Evolutionary conservation across 495 filamentous ascomycete species (phyloP).

Genomic region (Podospora comata): DNA sequence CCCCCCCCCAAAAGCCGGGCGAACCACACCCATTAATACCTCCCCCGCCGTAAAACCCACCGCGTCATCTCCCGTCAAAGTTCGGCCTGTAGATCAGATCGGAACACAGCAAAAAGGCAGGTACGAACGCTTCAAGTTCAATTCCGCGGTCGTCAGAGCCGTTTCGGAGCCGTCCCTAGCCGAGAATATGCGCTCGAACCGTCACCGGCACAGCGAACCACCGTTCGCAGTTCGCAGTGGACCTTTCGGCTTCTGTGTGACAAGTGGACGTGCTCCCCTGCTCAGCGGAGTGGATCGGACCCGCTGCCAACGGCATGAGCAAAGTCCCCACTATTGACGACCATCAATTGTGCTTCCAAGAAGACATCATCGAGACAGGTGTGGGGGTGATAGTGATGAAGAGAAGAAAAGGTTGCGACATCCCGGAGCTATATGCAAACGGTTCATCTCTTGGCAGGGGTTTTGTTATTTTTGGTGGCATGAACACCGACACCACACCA

Average conservation of each 20-base stretch:
- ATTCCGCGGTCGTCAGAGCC: slow-evolving; percentile 18
- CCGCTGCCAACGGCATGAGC: not conserved
- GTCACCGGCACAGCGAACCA: no score
- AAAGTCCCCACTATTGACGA: not conserved
- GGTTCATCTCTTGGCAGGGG: not conserved
- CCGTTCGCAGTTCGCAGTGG: not conserved
- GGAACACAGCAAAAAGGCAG: not conserved
- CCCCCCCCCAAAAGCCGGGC: not conserved
- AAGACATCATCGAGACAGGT: not conserved
- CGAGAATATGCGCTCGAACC: slow-evolving; percentile 5
- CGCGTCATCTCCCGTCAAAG: slow-evolving; percentile 5
- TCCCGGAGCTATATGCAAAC: not conserved
- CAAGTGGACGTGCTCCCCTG: no score
- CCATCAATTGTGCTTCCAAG: not conserved
- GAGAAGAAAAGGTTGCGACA: not conserved
- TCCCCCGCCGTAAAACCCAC: not conserved
- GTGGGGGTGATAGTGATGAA: not conserved
- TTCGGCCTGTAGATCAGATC: not conserved
- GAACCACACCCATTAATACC: not conserved
- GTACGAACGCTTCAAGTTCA: not conserved
- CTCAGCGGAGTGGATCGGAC: not conserved
- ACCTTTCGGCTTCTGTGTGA: not conserved
- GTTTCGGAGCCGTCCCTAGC: not conserved
- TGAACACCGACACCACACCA: not conserved
- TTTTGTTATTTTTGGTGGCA: not conserved